Evolutionary conservation across 331 rosid species (phyloP).

Genomic region (Ulmus americana): DNA sequence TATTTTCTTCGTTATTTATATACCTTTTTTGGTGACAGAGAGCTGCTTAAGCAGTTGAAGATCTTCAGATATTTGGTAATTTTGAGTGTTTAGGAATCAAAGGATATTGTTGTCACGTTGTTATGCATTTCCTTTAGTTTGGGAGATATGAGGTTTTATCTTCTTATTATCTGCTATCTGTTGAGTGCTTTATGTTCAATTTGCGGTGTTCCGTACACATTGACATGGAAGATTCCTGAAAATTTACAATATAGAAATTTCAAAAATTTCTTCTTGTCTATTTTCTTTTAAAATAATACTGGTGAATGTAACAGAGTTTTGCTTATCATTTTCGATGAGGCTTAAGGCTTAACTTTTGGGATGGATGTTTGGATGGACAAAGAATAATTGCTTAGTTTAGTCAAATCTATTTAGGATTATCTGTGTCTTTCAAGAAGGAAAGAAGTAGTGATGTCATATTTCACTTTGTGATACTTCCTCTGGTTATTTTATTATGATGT

Average conservation of each 20-base stretch:
- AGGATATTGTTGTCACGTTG: neutral
- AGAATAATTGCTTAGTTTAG: neutral
- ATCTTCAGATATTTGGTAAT: no score
- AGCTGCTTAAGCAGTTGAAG: neutral
- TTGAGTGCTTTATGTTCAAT: conserved; percentile 2
- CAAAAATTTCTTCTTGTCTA: neutral
- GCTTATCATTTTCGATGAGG: neutral
- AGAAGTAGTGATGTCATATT: neutral
- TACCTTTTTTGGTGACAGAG: neutral
- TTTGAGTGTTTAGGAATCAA: neutral
- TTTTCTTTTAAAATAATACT: neutral
- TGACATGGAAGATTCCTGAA: neutral
- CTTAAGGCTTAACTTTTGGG: neutral
- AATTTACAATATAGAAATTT: neutral
- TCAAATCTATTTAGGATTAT: neutral
- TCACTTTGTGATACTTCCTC: neutral
- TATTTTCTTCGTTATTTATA: neutral
- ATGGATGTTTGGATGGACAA: neutral
- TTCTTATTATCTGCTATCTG: neutral
- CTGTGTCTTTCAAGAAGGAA: neutral
- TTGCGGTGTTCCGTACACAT: neutral
- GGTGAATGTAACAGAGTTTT: neutral
- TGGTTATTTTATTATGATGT: neutral
- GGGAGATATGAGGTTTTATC: neutral
- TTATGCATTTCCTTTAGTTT: neutral